A percentile compares a stretch with the other conserved stretches of the same genome.
phyloP scores from a whole-genome alignment of 2,329 filamentous ascomycete genomes.

The Colletotrichum sp. region DNA sequence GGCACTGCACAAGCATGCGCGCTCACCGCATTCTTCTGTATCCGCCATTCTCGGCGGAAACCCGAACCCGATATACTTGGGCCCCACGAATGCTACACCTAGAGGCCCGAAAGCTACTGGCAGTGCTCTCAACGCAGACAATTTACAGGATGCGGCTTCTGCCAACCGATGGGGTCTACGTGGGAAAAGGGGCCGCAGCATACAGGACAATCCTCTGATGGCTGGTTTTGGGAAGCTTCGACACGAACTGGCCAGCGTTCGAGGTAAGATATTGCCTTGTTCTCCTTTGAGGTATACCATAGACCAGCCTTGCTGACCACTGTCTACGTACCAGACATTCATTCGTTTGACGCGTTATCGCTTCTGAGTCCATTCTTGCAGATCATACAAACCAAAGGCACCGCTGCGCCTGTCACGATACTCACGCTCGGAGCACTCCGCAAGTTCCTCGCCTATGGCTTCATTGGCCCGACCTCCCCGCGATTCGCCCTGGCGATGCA shows the following conservation, averaged over 20 bases:
- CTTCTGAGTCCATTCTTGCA: slow-evolving; percentile 94
- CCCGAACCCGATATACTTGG: slow-evolving; percentile 62
- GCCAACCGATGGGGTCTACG: slow-evolving; percentile 91
- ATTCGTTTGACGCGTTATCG: slow-evolving; percentile 85
- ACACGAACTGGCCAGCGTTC: slow-evolving; percentile 85
- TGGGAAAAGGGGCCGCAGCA: slow-evolving; percentile 94
- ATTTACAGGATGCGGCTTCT: slow-evolving; percentile 59
- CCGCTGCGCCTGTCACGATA: slow-evolving; percentile 94
- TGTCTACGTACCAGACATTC: slow-evolving; percentile 68
- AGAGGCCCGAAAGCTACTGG: slow-evolving; percentile 47
- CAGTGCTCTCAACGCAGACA: slow-evolving; percentile 42
- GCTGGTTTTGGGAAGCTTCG: slow-evolving; percentile 90
- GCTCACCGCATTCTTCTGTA: slow-evolving; percentile 95
- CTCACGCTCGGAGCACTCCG: slow-evolving; percentile 91
- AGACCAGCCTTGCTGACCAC: slow-evolving; percentile 27
- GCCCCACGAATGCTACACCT: slow-evolving; percentile 48
- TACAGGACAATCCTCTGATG: slow-evolving; percentile 97
- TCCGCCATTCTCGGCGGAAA: slow-evolving; percentile 90
- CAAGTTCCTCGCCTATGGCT: slow-evolving; percentile 95
- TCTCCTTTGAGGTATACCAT: background rate
- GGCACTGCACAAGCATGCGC: slow-evolving; percentile 95
- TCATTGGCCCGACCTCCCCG: slow-evolving; percentile 85
- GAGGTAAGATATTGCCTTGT: slow-evolving; percentile 58
- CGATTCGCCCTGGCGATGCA: slow-evolving; percentile 93
- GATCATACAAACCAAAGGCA: slow-evolving; percentile 95